Base-by-base conservation (phyloP, 306 rosid genomes). In the Pueraria montana region DNA sequence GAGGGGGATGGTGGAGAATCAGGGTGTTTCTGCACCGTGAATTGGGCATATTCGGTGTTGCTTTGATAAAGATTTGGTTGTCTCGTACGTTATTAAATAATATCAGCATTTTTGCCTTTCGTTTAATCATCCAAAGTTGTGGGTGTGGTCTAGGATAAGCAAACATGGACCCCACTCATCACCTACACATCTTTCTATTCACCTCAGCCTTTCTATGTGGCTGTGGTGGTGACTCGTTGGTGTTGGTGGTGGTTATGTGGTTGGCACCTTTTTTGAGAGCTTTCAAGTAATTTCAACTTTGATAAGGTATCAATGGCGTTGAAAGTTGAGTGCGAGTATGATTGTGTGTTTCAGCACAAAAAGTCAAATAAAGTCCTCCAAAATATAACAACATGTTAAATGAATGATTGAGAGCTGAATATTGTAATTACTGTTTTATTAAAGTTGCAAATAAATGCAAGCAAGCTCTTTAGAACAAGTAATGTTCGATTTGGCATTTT, bases 1-100 rank as follows among this genome's bases (percentile, higher is more conserved):
- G 63, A 73, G 38, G 78, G 72, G 82, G 88, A 88, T 86, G 93
- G 94, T 90, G 97, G 93, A 91, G 89, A 82, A 83, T 52, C 12
- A 77, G 87, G 72, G 81, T 53, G 77, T 10, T 18, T 86, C 6
- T 87, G 78, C 72, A 87, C 97, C 97, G 91, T 89, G 68, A 74
- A 90, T 32, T 32, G 45, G 82, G 94, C 92, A 92, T 89, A 92
- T 94, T 90, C 91, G 88, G 3, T 72, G 67, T 72, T 63, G 82
- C 68, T 75, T 72, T 87, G 83, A 72, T 45, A 81, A 86, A 88
- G 88, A 83, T 80, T 79, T 88, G 83, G 83, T 64, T 87, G 92
- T 87, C 89, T 59, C 48, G 48, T 59, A 49, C 48, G 59, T 58
- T 80, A 72, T 43, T 69, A 78, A 1, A 27, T 27, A 65, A 43